Conservation (phyloP, 345 rosid species). For the Viola odorata region DNA sequence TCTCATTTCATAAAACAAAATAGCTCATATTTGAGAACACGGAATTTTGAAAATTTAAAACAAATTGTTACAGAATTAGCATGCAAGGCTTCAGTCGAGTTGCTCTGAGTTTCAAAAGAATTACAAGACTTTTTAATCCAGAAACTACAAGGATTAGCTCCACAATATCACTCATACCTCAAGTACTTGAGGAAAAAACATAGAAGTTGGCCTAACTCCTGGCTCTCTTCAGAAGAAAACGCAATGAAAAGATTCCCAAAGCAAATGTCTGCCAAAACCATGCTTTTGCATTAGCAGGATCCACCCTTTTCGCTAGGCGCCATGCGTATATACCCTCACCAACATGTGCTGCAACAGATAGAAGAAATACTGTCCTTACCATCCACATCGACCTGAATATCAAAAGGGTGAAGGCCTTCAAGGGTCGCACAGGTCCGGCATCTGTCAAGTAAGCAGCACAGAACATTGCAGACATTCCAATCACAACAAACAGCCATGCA, state of each 20-base stretch:
- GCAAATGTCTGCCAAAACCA: conserved; percentile 87
- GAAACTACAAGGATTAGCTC: too few relatives aligned
- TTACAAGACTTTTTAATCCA: too few relatives aligned
- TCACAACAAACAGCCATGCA: conserved; percentile 42
- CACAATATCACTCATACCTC: too few relatives aligned
- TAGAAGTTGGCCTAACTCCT: conserved; percentile 10
- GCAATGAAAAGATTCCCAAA: conserved; percentile 61
- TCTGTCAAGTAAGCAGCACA: conserved; percentile 60
- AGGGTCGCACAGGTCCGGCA: conserved; percentile 51
- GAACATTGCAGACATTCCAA: conserved; percentile 48
- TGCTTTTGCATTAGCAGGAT: conserved; percentile 62
- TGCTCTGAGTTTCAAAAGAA: too few relatives aligned
- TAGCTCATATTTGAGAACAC: too few relatives aligned
- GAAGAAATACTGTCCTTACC: conserved; percentile 34
- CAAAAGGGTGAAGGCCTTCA: conserved; percentile 50
- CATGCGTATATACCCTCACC: conserved; percentile 58
- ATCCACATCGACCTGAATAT: conserved; percentile 44
- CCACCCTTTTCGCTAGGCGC: conserved; percentile 59
- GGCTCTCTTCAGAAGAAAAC: conserved; percentile 59
- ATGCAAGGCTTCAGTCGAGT: too few relatives aligned
- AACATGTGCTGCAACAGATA: conserved; percentile 36
- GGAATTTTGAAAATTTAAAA: too few relatives aligned
- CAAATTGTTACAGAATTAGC: too few relatives aligned
- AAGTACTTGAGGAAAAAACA: too few relatives aligned
- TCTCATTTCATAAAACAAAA: too few relatives aligned